Evolutionary conservation across 257 asterid genomes (phyloP), one percentile per base, ranked within the genome.

Genomic region (Scutellaria baicalensis): DNA sequence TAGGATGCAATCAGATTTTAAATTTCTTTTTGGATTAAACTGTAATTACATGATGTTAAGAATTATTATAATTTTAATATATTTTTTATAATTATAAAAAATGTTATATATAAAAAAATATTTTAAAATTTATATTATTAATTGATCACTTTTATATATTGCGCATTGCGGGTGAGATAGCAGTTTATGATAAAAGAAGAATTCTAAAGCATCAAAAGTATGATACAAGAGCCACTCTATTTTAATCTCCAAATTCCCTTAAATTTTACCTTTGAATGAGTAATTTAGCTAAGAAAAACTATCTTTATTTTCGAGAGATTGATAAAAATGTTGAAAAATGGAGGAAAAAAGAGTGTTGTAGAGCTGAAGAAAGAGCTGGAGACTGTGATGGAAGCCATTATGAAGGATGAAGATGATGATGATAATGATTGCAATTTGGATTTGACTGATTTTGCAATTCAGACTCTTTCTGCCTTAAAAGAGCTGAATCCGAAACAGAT

Each of bases 341-440:
- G 21, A 5, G 62, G 60, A 44, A 45, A n/a, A 38, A 69, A 72
- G 68, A 64, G 16, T 5, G 64, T 52, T 20, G 56, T 16, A 31
- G 88, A 79, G 83, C 74, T 88, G 69, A 85, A 85, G 78, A 79
- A 20, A 44, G 80, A 85, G 75, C 52, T 88, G 52, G 63, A 57
- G 55, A 78, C 73, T 59, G 59, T 27, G 71, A 81, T 77, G 48
- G 83, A 80, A 38, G 75, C 52, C 9, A 56, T 88, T 42, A 66
- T 52, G 42, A 84, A 75, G 7, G 33, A 27, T 27, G 33, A 27
- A 2, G 33, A 27, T 27, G 88, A 72, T 3, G 82, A 75, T 33
- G 82, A 76, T 50, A 70, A 55, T 21, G 79, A 70, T 21, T 35
- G 16, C 71, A 51, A 14, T 81, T 67, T 71, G 73, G 86, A 77